Base-by-base conservation (phyloP, 495 filamentous ascomycete genomes). In the Penicillium coffeae region DNA sequence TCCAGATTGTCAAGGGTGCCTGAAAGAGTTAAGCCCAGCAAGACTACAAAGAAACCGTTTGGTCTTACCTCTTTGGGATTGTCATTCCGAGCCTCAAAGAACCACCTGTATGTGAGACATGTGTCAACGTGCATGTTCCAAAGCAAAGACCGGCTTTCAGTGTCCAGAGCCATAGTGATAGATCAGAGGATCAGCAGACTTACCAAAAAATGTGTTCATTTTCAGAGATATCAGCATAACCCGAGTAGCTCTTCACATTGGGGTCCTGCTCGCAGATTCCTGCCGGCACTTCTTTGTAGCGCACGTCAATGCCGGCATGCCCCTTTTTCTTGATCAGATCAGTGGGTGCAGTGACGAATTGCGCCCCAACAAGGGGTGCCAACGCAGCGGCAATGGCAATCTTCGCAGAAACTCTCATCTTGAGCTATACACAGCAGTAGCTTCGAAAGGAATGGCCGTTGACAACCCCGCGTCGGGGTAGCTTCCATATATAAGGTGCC, bases 181-280 rank as follows among this genome's bases (percentile, higher is more conserved):
- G 19, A 38, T 8, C 35, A 8, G 14, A 7, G 35, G 3, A 16
- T 16, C 35, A 38, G 8, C 10, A 38, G 35, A 14, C 45, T 52
- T 38, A 59, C 57, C 74, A 86, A 66, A 85, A 86, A 37, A 83
- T 80, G 54, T 86, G 83, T 56, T 84, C 62, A 54, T 81, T 58
- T 42, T 79, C 77, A 1, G 54, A 69, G 25, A 86, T 74, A 65
- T 86, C 84, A 10, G 82, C 78, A 51, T 86, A 87, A 3, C 84
- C 84, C 20, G 78, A 79, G 61, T 80, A 86, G 46, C 76, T 81
- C 60, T 84, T 84, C 13, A 86, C 81, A 36, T 71, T 65, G 1
- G 83, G 82, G 47, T 83, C 75, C 2, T 78, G 73, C 65, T 87
- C 84, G 50, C 84, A 87, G 36, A 85, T 80, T 12, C 83, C 83